Evolutionary conservation across 2,329 filamentous ascomycete species (phyloP), one percentile per base, ranked within the genome.

Genomic region (Curvularia eragrostidis): DNA sequence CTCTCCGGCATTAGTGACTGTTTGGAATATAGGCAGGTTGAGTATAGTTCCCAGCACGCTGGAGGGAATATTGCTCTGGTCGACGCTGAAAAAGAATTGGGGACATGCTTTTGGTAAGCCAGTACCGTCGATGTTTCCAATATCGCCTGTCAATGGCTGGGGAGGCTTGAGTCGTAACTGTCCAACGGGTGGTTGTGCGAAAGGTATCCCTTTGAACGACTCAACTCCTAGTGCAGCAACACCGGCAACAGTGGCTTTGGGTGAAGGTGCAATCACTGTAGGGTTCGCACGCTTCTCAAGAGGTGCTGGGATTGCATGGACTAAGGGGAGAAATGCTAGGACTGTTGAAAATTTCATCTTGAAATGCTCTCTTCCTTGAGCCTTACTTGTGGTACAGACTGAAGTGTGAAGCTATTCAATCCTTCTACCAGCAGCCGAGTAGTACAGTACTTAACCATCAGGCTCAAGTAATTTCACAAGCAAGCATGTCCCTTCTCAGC

Each of bases 181-280:
- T 0, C 88, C 89, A 0, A 84, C 81, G 0, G 91, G 91, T 1
- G 89, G 83, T 60, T 91, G 80, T 2, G 90, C 90, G 69, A 87
- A 95, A 3, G 90, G 91, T 54, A 95, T 91, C 21, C 88, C 90
- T 54, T 84, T 86, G 78, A 91, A 93, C 24, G 81, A 85, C 56
- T 94, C 90, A 19, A 91, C 82, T 24, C 77, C 75, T 2, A 72
- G 67, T 2, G 74, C 70, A 58, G 64, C 76, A 54, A 71, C 73
- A 36, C 86, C 87, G 41, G 83, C 72, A 32, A 90, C 77, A 4
- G 83, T 88, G 36, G 85, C 87, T 59, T 63, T 66, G 23, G 75
- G 69, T 42, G 83, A 81, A 1, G 82, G 75, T 34, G 87, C 82
- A 15, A 81, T 76, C 48, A 88, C 85, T 3, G 82, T 83, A 3